phyloP scores from a whole-genome alignment of 2,329 filamentous ascomycete genomes.

The Diaporthe citrichinensis region DNA sequence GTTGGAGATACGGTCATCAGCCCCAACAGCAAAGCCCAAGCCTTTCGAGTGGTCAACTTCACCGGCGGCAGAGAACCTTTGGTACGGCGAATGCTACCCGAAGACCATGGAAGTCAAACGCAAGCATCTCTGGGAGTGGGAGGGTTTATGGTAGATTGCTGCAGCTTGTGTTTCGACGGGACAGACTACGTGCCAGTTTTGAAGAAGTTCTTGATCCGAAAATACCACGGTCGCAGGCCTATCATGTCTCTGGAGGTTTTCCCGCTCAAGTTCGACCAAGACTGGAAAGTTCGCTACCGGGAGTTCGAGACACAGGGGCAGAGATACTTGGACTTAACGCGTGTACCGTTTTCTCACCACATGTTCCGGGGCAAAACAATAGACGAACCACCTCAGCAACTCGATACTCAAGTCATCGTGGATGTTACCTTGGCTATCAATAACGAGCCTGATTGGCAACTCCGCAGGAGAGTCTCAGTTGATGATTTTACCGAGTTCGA shows the following conservation, averaged over 20 bases:
- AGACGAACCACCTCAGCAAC: constrained; percentile 36
- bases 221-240: not conserved
- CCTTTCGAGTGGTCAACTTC: constrained; percentile 18
- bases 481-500: not conserved
- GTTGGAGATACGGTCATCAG: not conserved
- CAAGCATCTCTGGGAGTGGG: not conserved
- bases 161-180: constrained; percentile 5
- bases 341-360: constrained; percentile 18
- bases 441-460: not conserved
- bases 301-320: not conserved
- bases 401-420: constrained; percentile 34
- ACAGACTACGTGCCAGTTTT: constrained; percentile 1
- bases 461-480: not conserved
- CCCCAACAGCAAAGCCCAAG: not conserved
- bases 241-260: constrained; percentile 10
- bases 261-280: not conserved
- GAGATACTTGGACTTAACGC: constrained; percentile 11
- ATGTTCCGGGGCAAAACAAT: constrained; percentile 31
- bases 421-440: constrained; percentile 34
- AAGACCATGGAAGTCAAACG: too few species aligned
- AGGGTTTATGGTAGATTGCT: constrained; percentile 9
- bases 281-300: not conserved
- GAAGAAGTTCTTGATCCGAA: not conserved
- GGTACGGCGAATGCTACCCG: fast-evolving
- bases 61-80: not conserved